Base-by-base conservation (phyloP, 352 stramenopile species). In the Phytopythium ostracodes region DNA sequence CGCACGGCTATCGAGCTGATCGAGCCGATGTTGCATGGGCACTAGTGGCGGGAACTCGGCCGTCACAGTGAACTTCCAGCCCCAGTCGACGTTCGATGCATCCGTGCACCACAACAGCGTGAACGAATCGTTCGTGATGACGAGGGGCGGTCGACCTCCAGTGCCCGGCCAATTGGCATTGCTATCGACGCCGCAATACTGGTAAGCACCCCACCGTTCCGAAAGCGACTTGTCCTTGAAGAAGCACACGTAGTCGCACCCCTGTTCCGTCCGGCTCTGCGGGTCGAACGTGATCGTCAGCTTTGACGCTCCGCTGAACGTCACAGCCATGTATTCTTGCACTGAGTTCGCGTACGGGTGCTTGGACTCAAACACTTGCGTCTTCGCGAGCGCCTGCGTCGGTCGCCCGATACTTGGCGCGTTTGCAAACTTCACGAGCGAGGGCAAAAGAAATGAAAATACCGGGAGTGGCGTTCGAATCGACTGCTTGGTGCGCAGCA, bases 81-180 rank as follows among this genome's bases (percentile, higher is more conserved):
- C 88, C 91, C 91, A 97, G 27, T 96, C 89, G 29, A 92, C 87
- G 63, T 96, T 97, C 10, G 82, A 88, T 0, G 71, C 72, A 67
- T 97, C 91, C 0, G 87, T 93, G 53, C 69, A 78, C 84, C 93
- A 97, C 22, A 95, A 65, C 20, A 97, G 57, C 24, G 75, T 88
- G 54, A 96, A 97, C 8, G 83, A 89, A 33, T 90, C 82, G 0
- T 75, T 71, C 8, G 75, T 65, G 40, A 97, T 94, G 3, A 94
- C 67, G 20, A 97, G 79, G 7, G 83, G 72, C 20, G 81, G 65
- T 38, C 75, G 66, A 24, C 79, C 85, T 15, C 70, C 72, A 15
- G 71, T 56, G 6, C 91, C 90, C 5, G 91, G 91, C 76, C 85
- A 98, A 50, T 97, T 96, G 17, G 73, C 81, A 15, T 69, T 72